These are phyloP conservation scores for Boehmeria nivea DNA, from an alignment of 306 rosid species.

Conservation along the genomic window DNA sequence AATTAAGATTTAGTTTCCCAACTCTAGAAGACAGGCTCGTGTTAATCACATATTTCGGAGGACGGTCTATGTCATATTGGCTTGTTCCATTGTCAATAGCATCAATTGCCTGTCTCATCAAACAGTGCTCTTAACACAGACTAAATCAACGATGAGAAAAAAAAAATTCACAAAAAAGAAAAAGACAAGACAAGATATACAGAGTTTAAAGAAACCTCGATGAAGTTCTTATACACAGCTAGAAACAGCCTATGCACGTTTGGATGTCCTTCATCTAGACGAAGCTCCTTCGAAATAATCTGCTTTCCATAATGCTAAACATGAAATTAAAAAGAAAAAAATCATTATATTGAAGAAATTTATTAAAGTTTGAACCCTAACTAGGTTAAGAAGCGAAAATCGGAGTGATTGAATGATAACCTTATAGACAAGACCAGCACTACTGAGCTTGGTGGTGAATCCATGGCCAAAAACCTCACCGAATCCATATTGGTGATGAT, in stretches of 20 bases:
- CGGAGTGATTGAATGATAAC: conserved; percentile 16
- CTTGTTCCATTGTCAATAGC: conserved; percentile 53
- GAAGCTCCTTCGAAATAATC: conserved; percentile 43
- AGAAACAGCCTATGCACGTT: conserved; percentile 30
- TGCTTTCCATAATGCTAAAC: conserved; percentile 46
- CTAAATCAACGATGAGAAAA: not conserved
- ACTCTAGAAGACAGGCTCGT: conserved; percentile 40
- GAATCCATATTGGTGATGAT: conserved; percentile 45
- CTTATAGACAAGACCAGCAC: conserved; percentile 63
- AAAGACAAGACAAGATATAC: not conserved
- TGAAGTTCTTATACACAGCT: conserved; percentile 37
- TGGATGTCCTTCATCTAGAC: conserved; percentile 35
- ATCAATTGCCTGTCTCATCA: conserved; percentile 36
- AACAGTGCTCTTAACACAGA: conserved; percentile 2
- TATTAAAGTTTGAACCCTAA: no score
- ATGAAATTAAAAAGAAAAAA: no score
- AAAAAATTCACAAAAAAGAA: not conserved
- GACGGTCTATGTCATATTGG: conserved; percentile 35
- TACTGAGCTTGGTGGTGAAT: conserved; percentile 45
- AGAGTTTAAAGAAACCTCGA: conserved; percentile 30
- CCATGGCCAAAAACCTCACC: conserved; percentile 35
- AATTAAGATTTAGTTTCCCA: conserved; percentile 40
- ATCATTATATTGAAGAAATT: not conserved
- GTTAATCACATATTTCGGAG: conserved; percentile 44
- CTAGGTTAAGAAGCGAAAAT: not conserved